phyloP scores from a whole-genome alignment of 2,329 filamentous ascomycete genomes.

The Talaromyces sp. region DNA sequence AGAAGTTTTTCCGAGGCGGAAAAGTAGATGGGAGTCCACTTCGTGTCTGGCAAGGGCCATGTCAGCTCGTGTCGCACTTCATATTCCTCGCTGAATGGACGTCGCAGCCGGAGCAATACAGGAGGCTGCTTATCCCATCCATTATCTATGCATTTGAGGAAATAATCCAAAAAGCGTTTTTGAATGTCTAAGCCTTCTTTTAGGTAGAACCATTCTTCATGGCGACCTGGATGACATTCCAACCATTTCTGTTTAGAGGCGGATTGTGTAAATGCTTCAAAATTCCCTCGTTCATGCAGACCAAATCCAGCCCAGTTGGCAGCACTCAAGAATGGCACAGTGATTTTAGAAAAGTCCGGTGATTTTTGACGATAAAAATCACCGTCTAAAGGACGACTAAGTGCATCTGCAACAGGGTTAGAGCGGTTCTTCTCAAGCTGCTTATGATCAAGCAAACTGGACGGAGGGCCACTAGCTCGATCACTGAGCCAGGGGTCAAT shows the following conservation, averaged over 20 bases:
- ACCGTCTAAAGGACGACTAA: background rate
- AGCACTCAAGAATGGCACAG: background rate
- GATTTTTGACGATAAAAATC: background rate
- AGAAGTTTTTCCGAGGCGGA: background rate
- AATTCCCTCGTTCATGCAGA: background rate
- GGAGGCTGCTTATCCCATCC: background rate
- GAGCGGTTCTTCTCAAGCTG: background rate
- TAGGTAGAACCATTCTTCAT: constrained; percentile 2
- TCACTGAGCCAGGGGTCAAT: background rate
- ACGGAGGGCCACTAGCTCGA: background rate
- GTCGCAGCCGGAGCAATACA: background rate
- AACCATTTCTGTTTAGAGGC: background rate
- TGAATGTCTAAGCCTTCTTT: constrained; percentile 1
- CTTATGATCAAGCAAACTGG: background rate
- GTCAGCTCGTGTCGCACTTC: background rate
- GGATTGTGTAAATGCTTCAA: constrained; percentile 5
- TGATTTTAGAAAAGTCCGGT: background rate
- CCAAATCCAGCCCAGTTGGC: constrained; percentile 3
- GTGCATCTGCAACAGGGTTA: background rate
- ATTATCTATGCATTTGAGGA: background rate
- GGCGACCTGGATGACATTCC: background rate
- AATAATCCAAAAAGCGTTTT: background rate
- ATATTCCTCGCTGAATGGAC: background rate
- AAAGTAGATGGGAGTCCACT: background rate
- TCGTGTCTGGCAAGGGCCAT: background rate